Conservation (phyloP, 768 basidiomycete genomes). For the Tephrocybe sp. region DNA sequence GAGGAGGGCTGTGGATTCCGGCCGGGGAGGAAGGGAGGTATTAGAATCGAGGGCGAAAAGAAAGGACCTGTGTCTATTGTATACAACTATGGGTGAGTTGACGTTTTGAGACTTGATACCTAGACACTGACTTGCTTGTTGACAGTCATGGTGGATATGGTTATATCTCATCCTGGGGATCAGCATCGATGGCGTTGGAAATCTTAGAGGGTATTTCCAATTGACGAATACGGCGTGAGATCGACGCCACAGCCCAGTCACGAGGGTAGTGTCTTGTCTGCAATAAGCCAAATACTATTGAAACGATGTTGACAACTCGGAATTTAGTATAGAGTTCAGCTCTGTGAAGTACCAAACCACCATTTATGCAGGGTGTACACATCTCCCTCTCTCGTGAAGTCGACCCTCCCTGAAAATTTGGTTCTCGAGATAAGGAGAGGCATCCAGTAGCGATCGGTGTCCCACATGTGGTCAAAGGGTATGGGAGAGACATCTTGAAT, state of each 20-base stretch:
- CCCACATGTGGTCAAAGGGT: slow-evolving; percentile 64
- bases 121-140: background rate
- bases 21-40: slow-evolving; percentile 65
- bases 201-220: slow-evolving; percentile 43
- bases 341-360: slow-evolving; percentile 39
- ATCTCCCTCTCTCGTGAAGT: slow-evolving; percentile 37
- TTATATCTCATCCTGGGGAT: slow-evolving; percentile 67
- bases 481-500: slow-evolving; percentile 35
- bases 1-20: slow-evolving; percentile 63
- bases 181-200: slow-evolving; percentile 47
- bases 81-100: slow-evolving; percentile 65
- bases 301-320: background rate
- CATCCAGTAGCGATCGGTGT: slow-evolving; percentile 68
- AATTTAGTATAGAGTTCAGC: background rate
- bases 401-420: slow-evolving; percentile 45
- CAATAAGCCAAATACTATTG: no score
- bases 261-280: no score
- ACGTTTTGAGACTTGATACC: no score
- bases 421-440: slow-evolving; percentile 51
- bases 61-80: slow-evolving; percentile 45
- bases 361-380: slow-evolving; percentile 35
- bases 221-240: no score
- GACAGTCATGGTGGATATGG: slow-evolving; percentile 60
- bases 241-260: no score
- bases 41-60: slow-evolving; percentile 47